Evolutionary conservation across 768 basidiomycete species (phyloP), one percentile per base, ranked within the genome.

Genomic region (Rhodotorula taiwanensis): DNA sequence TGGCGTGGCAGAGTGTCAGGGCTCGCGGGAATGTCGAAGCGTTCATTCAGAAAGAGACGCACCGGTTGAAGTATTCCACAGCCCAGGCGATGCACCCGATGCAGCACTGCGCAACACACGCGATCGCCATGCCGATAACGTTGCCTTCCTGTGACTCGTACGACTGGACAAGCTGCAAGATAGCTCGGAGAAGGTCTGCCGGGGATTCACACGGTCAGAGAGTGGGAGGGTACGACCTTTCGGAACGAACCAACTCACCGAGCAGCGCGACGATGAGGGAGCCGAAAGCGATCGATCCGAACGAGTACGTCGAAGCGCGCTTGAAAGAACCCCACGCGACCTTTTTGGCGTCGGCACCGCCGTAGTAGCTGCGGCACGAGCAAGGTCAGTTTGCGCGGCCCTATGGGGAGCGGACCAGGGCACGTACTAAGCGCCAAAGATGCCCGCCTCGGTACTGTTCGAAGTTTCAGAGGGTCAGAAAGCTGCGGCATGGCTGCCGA

Each of bases 241-340:
- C 44, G 45, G 25, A 27, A 48, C 27, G 47, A n/a, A n/a, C n/a
- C n/a, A n/a, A n/a, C n/a, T n/a, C 1, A 48, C 47, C 73, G 44
- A 74, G 64, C 6, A 74, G 13, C 2, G 73, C 73, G 44, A 72
- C 72, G 48, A 74, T 74, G 41, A 74, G 52, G 1, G 58, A 62
- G 0, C 73, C 73, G 43, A 71, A 67, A 1, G 62, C 58, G 57
- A 72, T 72, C 5, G 69, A 70, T 23, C 52, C 52, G 36, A 52
- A 36, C 28, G 65, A 68, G 66, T 72, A 72, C 27, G 73, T 74
- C 52, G 70, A 63, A 2, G 73, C 67, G 27, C 73, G 67, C 55
- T 60, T 58, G 66, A 74, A 70, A 1, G 60, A 51, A 15, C 67
- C 66, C 51, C 56, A 64, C 4, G 71, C 63, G 39, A 62, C 63